Percentiles rank a stretch among this genome's conserved stretches.
phyloP scores from a whole-genome alignment of 306 rosid genomes.

The Cicer yamashitae region DNA sequence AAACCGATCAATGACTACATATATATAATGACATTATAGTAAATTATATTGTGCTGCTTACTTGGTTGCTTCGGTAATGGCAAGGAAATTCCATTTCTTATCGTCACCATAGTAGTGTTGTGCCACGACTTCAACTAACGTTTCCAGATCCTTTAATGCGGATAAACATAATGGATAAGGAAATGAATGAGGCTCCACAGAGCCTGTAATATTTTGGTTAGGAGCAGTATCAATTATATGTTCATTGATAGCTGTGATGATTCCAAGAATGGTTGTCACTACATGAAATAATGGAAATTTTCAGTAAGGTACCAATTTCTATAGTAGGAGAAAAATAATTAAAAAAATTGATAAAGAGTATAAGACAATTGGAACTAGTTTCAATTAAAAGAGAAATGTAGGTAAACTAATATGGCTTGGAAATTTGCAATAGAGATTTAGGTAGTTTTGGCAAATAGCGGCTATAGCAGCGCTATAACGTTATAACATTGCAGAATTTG shows the following conservation, averaged over 20 bases:
- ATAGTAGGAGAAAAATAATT: constrained; percentile 1
- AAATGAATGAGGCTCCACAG: constrained; percentile 60
- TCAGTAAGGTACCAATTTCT: constrained; percentile 31
- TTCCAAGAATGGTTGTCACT: constrained; percentile 84
- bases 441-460: neutral
- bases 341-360: neutral
- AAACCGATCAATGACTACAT: constrained; percentile 15
- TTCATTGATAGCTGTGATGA: constrained; percentile 85
- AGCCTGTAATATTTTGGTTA: constrained; percentile 51
- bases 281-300: constrained; percentile 51
- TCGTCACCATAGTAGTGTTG: constrained; percentile 87
- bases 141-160: constrained; percentile 89
- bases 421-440: constrained; percentile 5
- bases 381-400: neutral
- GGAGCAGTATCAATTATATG: constrained; percentile 80
- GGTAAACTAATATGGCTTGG: constrained; percentile 4
- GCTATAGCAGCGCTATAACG: no score
- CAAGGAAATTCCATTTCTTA: constrained; percentile 93
- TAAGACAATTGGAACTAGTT: neutral
- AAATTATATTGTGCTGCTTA: constrained; percentile 52
- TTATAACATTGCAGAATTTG: no score
- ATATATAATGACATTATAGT: constrained; percentile 1
- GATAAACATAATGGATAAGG: constrained; percentile 87
- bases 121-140: constrained; percentile 88
- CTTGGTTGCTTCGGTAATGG: constrained; percentile 85